phyloP scores from a whole-genome alignment of 495 filamentous ascomycete genomes.

The Aspergillus haitiensis region DNA sequence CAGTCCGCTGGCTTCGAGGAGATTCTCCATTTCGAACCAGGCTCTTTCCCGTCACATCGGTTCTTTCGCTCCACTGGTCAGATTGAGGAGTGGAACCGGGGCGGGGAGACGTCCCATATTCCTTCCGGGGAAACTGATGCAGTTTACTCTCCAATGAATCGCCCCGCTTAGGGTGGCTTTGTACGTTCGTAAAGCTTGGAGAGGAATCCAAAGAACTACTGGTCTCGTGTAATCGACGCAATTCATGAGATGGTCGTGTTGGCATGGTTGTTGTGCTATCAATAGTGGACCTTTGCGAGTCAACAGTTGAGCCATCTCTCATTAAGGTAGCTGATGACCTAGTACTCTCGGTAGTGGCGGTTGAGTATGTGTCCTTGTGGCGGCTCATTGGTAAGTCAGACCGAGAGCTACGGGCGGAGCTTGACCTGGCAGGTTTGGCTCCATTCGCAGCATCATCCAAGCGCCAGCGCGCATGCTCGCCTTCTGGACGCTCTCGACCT shows the following conservation, averaged over 20 bases:
- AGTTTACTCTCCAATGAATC: conserved; percentile 54
- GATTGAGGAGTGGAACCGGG: conserved; percentile 18
- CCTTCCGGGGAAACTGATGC: conserved; percentile 39
- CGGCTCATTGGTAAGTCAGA: conserved; percentile 45
- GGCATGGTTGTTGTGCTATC: conserved; percentile 33
- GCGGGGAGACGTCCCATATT: conserved; percentile 32
- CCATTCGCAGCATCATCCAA: conserved; percentile 48
- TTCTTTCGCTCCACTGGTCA: conserved; percentile 26
- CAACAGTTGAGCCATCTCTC: conserved; percentile 29
- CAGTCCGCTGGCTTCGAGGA: conserved; percentile 61
- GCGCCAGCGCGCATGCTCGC: conserved; percentile 43
- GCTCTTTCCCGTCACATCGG: conserved; percentile 20
- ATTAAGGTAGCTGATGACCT: conserved; percentile 29
- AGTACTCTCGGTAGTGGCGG: conserved; percentile 37
- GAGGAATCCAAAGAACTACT: conserved; percentile 37
- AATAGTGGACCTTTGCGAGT: conserved; percentile 21
- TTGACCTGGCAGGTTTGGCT: conserved; percentile 58
- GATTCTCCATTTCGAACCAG: conserved; percentile 31
- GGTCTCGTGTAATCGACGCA: conserved; percentile 42
- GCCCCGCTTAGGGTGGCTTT: conserved; percentile 53
- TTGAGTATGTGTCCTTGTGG: conserved; percentile 37
- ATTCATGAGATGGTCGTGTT: conserved; percentile 40
- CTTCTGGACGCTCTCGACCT: conserved; percentile 57
- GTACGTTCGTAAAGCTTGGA: conserved; percentile 33
- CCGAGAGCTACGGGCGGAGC: conserved; percentile 65